Evolutionary conservation across 23 red algal genomes (phyloP), one percentile per base, ranked within the genome.

Genomic region (Gracilariopsis chorda): DNA sequence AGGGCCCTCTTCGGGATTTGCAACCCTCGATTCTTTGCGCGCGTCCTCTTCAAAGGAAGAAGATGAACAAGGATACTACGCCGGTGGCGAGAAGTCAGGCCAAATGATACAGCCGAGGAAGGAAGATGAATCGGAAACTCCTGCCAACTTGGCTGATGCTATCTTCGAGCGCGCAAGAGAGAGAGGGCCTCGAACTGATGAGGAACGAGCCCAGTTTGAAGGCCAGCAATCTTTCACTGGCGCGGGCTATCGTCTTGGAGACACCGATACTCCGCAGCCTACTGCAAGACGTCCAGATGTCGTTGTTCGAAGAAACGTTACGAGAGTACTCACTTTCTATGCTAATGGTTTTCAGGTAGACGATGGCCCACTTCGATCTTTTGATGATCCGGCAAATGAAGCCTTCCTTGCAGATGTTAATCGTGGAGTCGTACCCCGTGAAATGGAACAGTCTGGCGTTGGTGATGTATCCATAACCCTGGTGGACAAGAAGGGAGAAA

Each of bases 51-150:
- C 90, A 21, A 65, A 84, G 13, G 88, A 92, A 39, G 92, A 92
- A 9, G 55, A 92, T 17, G 79, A 93, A 28, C 88, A 95, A 47
- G 62, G 65, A 8, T 98, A 98, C 76, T 98, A 98, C 46, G 94
- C 96, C 7, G 96, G 96, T 51, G 96, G 96, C 27, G 93, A 98
- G 25, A 91, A 88, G 67, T 93, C 88, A n/a, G 96, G 96, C 13
- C 93, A 95, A 61, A 90, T 93, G 75, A 94, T 98, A 57, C 95
- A 97, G 52, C 95, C 95, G 39, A 70, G 73, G 34, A 88, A 73
- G 30, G 39, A 65, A 25, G 65, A 73, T 60, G 61, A 29, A 2
- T 28, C 28, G 1, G 55, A 33, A 12, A 58, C 64, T 42, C 62
- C 60, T 11, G 60, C 75, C 8, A 72, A 77, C 40, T 48, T 98